Evolutionary conservation across 2,329 filamentous ascomycete genomes (phyloP).

Genomic region (Aspergillus tanneri): DNA sequence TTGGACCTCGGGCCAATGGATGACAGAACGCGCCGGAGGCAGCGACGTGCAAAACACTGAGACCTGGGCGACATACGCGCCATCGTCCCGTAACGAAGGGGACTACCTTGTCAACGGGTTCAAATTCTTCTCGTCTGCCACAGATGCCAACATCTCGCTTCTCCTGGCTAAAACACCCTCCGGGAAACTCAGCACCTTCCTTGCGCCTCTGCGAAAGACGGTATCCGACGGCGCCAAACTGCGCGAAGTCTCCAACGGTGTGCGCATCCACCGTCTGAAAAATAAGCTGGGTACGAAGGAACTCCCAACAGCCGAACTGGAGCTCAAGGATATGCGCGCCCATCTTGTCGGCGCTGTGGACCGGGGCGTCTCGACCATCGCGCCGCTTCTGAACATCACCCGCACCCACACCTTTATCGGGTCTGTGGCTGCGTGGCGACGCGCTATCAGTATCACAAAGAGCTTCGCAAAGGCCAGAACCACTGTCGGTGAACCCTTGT

Average conservation of each 20-base stretch:
- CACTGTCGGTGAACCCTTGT: conserved; percentile 38
- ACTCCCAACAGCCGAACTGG: conserved; percentile 71
- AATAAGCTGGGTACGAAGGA: conserved; percentile 69
- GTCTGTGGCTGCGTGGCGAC: conserved; percentile 38
- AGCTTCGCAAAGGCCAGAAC: conserved; percentile 42
- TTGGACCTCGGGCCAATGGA: conserved; percentile 77
- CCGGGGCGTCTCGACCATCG: conserved; percentile 66
- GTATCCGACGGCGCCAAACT: conserved; percentile 1
- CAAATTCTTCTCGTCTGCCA: conserved; percentile 71
- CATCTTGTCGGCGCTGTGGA: conserved; percentile 68
- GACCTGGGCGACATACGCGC: conserved; percentile 53
- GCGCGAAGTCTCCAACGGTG: conserved; percentile 59
- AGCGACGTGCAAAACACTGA: conserved; percentile 69
- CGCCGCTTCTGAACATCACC: conserved; percentile 67
- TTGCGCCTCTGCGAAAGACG: conserved; percentile 55
- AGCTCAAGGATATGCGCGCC: conserved; percentile 61
- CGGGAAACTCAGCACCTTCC: conserved; percentile 61
- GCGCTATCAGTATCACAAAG: conserved; percentile 42
- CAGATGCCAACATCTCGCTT: conserved; percentile 63
- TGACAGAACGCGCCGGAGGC: conserved; percentile 69
- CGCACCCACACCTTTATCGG: conserved; percentile 44
- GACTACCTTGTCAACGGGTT: conserved; percentile 59
- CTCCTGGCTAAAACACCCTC: conserved; percentile 61
- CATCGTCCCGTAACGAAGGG: conserved; percentile 21
- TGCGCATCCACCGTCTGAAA: conserved; percentile 67